Conservation (phyloP, 148 eudicot species). For the Diospyros lotus region DNA sequence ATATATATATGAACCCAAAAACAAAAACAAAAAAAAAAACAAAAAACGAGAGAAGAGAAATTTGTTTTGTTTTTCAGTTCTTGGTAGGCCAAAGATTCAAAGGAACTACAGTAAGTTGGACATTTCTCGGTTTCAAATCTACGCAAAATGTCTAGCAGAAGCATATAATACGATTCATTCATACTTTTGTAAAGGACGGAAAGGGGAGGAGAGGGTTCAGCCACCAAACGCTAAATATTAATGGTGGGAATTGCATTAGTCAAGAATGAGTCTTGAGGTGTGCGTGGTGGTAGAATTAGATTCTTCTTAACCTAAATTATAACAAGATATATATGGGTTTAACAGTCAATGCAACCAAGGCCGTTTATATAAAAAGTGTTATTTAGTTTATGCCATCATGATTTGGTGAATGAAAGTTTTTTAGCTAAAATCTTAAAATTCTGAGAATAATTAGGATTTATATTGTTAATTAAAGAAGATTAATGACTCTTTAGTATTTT, state of each 20-base stretch:
- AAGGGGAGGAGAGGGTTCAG: neutral
- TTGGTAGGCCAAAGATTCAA: too few relatives aligned
- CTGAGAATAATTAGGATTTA: too few relatives aligned
- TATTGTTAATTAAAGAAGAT: too few relatives aligned
- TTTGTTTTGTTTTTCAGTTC: too few relatives aligned
- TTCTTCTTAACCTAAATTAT: neutral
- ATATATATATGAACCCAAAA: too few relatives aligned
- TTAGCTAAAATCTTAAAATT: too few relatives aligned
- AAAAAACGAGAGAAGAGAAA: too few relatives aligned
- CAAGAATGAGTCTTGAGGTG: neutral
- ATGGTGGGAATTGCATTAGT: neutral
- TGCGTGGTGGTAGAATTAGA: slow-evolving; percentile 7
- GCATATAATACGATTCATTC: neutral
- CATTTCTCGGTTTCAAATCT: neutral
- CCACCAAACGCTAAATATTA: neutral
- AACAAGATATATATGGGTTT: neutral
- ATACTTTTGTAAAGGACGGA: neutral
- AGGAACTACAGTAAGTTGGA: too few relatives aligned
- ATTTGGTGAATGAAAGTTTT: too few relatives aligned
- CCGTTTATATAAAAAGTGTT: neutral
- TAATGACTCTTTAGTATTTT: too few relatives aligned
- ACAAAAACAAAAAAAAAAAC: too few relatives aligned
- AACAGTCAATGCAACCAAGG: neutral
- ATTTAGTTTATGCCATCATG: neutral
- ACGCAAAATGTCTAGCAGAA: neutral